Base-by-base conservation (phyloP, 2,329 filamentous ascomycete genomes). In the Zelopaecilomyces penicillatus region DNA sequence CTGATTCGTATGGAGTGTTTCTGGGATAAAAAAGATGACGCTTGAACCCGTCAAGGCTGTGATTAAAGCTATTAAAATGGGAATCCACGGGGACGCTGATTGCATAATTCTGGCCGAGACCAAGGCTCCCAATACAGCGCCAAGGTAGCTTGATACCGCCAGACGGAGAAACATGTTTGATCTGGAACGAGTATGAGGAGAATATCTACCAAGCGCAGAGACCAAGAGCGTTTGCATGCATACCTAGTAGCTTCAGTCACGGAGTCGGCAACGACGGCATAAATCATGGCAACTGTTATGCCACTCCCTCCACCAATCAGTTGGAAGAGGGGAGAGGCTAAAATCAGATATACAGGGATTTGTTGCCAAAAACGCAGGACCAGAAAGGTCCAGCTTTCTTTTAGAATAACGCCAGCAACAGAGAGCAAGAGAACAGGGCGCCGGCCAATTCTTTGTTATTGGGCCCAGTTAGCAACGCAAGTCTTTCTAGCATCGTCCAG, bases 261-360 rank as follows among this genome's bases (percentile, higher is more conserved):
- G 8, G 37, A 38, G 34, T 47, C 45, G 29, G 44, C 45, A 29
- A 47, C 42, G 41, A 47, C 47, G 32, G 48, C 41, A 34, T 47
- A 50, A 5, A 45, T 12, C 48, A 50, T 47, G 19, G 48, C 29
- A 6, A 47, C 43, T 30, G 45, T 36, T 30, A 50, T 45, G 35
- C 39, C 37, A 32, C 31, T 35, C 5, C 48, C 48, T 5, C 44
- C 48, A 12, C 48, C 48, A 30, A 50, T 44, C 36, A 40, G 12
- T 9, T 45, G 45, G 31, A 37, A 50, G 5, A 41, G 6, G 2
- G 45, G 11, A 5, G 48, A 41, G 5, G 42, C 39, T 45, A 44
- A 47, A n/a, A 50, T 39, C 4, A 44, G 33, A 30, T 45, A 43
- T 7, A 47, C 31, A 6, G 34, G 38, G 11, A 50, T 30, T 5